Evolutionary conservation across 495 filamentous ascomycete species (phyloP), one percentile per base, ranked within the genome.

Genomic region (Mytilinidion resinicola): DNA sequence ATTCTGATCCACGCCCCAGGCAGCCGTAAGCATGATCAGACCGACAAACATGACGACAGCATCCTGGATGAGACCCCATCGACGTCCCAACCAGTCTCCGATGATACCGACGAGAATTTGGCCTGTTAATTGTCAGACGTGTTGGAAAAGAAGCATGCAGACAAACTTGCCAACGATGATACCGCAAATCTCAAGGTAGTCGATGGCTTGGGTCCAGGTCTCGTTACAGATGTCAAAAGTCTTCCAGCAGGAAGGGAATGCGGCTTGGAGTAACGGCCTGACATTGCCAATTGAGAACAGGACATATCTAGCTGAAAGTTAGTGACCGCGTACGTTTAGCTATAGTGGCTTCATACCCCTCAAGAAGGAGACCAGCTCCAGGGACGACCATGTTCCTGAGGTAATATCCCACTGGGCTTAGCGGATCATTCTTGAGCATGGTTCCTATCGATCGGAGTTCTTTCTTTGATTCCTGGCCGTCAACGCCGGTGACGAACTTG

Each of bases 231-330:
- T 82, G 4, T 77, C 72, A 55, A 75, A 62, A 2, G 72, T 74
- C 0, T 76, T 76, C 91, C 91, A 96, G 78, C 91, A 96, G 2
- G 63, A 53, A 3, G 81, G 77, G 77, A 90, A 95, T 14, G 80
- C 75, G 6, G 78, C 72, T 56, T 82, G 64, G 64, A 95, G 89
- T 2, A 96, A 76, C 4, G 90, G 87, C 64, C 82, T 82, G 55
- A 95, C 69, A 71, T 92, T 95, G 66, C 90, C 90, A 61, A 96
- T 95, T 55, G 90, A 95, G 81, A 96, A 96, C 34, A 96, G 81
- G 39, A 95, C 90, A 73, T 95, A 95, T 67, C 83, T 76, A 55
- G 35, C 43, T n/a, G 20, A 14, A 17, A 42, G 38, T 48, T 44
- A 41, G 19, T 35, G 14, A 36, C 30, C 62, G 30, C 73, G 55